Evolutionary conservation across 2,329 filamentous ascomycete genomes (phyloP), one percentile per base, ranked within the genome.

Genomic region (Exophiala alcalophila): DNA sequence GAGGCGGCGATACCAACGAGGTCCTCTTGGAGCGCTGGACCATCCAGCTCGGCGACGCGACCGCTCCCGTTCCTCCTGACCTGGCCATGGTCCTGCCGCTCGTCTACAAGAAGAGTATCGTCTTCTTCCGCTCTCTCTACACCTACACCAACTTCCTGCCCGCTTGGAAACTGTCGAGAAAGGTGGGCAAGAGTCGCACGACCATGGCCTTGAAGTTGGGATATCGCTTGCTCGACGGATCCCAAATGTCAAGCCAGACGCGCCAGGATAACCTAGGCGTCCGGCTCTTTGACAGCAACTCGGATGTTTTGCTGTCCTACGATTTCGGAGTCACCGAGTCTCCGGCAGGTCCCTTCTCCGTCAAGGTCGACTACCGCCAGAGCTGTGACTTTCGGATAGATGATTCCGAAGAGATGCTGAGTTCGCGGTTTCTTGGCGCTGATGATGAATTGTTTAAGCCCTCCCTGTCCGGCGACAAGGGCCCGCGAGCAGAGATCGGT

Each of bases 21-120:
- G 79, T 98, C 43, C 74, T 96, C 38, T 71, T 98, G 50, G 92
- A 98, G 68, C 78, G 91, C 56, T 98, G 92, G 92, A 83, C 76
- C 44, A 77, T 98, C 52, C 84, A 92, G 61, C 73, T 97, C 43
- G 86, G 86, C 60, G 78, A 79, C 54, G 60, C 86, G 42, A 57
- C 71, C 4, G 57, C 69, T 26, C 45, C 50, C 10, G 41, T 55
- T 1, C 50, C 54, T 11, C 30, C 47, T n/a, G 76, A 81, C 46
- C 64, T 80, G 37, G 72, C 66, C 39, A 71, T 77, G 32, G 71
- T 78, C 21, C 70, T 97, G 37, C 89, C 92, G 10, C 91, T 87
- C 38, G 82, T 95, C 45, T 98, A 98, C 74, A 98, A 98, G 69
- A 92, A 94, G 68, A 88, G 86, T 57, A 94, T 98, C 52, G 85